Evolutionary conservation across 352 stramenopile species (phyloP), one percentile per base, ranked within the genome.

Genomic region (Globisporangium cystogenes): DNA sequence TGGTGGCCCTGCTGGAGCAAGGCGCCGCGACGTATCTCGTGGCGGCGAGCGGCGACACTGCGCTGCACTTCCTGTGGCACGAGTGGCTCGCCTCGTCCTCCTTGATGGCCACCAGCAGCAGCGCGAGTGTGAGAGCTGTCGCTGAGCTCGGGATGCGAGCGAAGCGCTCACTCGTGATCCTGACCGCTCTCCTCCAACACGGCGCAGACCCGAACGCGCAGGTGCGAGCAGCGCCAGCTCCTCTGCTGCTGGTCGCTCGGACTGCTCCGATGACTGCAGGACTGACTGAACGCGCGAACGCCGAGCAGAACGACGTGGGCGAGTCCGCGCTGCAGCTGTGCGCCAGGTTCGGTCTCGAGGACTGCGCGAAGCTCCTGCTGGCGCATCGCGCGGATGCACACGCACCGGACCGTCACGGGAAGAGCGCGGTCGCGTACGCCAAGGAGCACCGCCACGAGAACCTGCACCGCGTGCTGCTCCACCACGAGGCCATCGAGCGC

Each of bases 11-110:
- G 1, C 48, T 93, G 8, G 65, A 78, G 1, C 66, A 82, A 46
- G 76, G 64, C 2, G 75, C 79, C 3, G 70, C 62, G 7, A 66
- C 77, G 41, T 66, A 81, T 45, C 53, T 89, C 4, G 47, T 56
- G 41, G 90, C 74, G 21, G 79, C 72, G 0, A 89, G 88, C 44
- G 77, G 80, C 15, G 77, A 93, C 59, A 74, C 69, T 2, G 79
- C 80, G 1, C 57, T 86, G 23, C 80, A 91, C 57, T 90, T 77
- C 24, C 33, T 89, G 15, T 91, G 76, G 63, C 58, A 59, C 16
- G 45, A 74, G 36, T 90, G 76, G 76, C 26, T 59, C 8, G 14
- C 23, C 10, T 10, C 42, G n/a, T 23, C 16, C 0, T 21, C 60
- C 1, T 24, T 59, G 6, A 53, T 27, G 11, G 1, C 55, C 26